Base-by-base conservation (phyloP, 768 basidiomycete species). In the Tylopilus felleus region DNA sequence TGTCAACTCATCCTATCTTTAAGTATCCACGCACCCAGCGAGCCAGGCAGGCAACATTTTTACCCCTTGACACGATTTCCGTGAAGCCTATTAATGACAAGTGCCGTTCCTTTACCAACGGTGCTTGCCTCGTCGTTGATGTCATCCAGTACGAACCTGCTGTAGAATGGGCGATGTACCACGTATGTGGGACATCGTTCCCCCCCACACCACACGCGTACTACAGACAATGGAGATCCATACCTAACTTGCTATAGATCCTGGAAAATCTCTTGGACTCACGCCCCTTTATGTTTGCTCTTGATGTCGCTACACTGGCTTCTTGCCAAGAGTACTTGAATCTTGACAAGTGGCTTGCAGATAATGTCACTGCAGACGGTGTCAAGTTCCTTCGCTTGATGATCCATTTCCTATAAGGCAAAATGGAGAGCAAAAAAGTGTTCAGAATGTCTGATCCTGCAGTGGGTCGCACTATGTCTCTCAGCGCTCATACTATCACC, bases 11-110 rank as follows among this genome's bases (percentile, higher is more conserved):
- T 28, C 10, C 33, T 10, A 14, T 49, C n/a, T 44, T 49, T 2
- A 61, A 94, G 88, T 98, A 97, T 69, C 83, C 98, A 83, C 88
- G 93, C 57, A 94, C 88, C 56, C 93, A 97, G 71, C 88, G 95
- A 33, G 85, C 90, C 0, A 97, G 96, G 1, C 92, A 94, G 72
- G 96, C 96, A 13, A 99, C 97, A 0, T 98, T 98, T 75, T 89
- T 99, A 43, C 97, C 97, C 0, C 85, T 99, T n/a, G 96, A 98
- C 69, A 95, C 93, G 9, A 96, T 98, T 60, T 91, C 93, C 65
- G 88, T 88, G 31, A 98, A 96, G 69, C 86, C 93, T 2, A 79
- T 93, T 58, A 93, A 94, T 59, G 97, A 98, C 73, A 94, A 93
- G 69, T 93, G 90, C 73, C 86, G 97, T 22, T 86, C 88, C 6